Evolutionary conservation across 2,329 filamentous ascomycete genomes (phyloP).

Genomic region (Aspergillus cejpii): DNA sequence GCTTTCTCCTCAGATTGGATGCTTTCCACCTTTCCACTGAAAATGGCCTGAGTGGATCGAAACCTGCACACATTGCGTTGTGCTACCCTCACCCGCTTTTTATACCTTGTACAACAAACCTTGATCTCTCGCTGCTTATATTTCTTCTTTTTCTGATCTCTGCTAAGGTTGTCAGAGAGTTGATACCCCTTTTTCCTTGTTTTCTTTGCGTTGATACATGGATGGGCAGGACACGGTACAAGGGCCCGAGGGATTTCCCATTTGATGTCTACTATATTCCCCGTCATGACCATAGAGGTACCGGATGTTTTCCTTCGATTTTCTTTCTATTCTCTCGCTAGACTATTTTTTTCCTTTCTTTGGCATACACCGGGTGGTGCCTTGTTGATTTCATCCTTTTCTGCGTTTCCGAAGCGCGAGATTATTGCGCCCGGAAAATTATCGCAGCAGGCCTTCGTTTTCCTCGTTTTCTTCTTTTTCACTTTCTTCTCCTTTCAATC

Average conservation of each 20-base stretch:
- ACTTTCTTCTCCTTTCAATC: slow-evolving; percentile 1
- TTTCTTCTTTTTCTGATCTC: slow-evolving; percentile 17
- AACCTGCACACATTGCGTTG: slow-evolving; percentile 8
- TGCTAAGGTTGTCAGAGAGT: slow-evolving; percentile 18
- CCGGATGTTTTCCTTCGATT: slow-evolving; percentile 28
- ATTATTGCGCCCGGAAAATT: slow-evolving; percentile 4
- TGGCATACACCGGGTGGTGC: slow-evolving; percentile 7
- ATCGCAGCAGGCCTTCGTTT: slow-evolving; percentile 14
- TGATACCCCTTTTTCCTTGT: slow-evolving; percentile 24
- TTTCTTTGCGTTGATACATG: slow-evolving; percentile 14
- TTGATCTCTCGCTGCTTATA: slow-evolving; percentile 12
- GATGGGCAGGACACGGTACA: slow-evolving; percentile 18
- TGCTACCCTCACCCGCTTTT: slow-evolving; percentile 11
- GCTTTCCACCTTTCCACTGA: slow-evolving; percentile 9
- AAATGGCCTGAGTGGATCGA: slow-evolving; percentile 5
- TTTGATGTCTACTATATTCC: slow-evolving; percentile 19
- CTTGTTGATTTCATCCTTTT: slow-evolving; percentile 8
- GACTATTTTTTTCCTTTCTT: slow-evolving; percentile 25
- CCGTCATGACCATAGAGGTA: slow-evolving; percentile 38
- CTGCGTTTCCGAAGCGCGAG: slow-evolving; percentile 14
- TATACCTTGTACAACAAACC: slow-evolving; percentile 29
- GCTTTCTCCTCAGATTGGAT: slow-evolving; percentile 5
- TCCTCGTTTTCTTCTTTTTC: neutral
- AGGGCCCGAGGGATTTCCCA: slow-evolving; percentile 12
- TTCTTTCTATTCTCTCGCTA: slow-evolving; percentile 33